Conservation (phyloP, 495 filamentous ascomycete genomes). For the Articulospora tetracladia region DNA sequence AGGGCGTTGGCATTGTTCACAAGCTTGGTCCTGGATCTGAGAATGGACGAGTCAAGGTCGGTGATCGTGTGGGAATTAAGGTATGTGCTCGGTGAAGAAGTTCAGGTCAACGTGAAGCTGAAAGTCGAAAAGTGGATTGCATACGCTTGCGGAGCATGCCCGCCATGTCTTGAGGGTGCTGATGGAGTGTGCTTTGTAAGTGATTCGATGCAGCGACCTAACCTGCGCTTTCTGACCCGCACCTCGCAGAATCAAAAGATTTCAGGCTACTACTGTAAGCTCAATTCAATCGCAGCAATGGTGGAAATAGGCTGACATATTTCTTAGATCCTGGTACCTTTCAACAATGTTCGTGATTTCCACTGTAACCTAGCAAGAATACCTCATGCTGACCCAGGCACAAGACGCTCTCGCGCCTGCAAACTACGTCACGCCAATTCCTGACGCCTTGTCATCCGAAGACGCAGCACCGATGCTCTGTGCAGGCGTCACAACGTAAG, state of each 20-base stretch:
- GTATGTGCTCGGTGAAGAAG: neutral
- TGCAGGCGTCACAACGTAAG: conserved; percentile 49
- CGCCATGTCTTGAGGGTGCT: conserved; percentile 50
- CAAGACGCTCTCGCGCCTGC: conserved; percentile 56
- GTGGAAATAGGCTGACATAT: neutral
- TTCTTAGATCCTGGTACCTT: conserved; percentile 59
- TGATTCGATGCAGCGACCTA: neutral
- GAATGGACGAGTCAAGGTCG: conserved; percentile 51
- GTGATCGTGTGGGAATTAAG: conserved; percentile 63
- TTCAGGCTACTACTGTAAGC: conserved; percentile 36
- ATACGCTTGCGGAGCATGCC: conserved; percentile 32
- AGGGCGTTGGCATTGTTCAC: conserved; percentile 57
- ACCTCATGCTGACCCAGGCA: neutral
- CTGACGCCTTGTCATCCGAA: conserved; percentile 52
- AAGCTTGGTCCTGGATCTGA: conserved; percentile 57
- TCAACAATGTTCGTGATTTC: conserved; percentile 50
- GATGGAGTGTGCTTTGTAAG: conserved; percentile 53
- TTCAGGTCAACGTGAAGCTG: conserved; percentile 4
- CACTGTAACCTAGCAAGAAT: neutral
- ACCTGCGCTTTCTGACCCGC: neutral
- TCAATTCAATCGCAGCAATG: neutral
- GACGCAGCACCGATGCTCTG: conserved; percentile 64
- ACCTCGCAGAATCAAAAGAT: conserved; percentile 43
- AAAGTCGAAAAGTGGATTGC: conserved; percentile 37
- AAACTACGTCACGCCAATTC: conserved; percentile 67